Base-by-base conservation (phyloP, 2,329 filamentous ascomycete genomes). In the Sporothrix luriei region DNA sequence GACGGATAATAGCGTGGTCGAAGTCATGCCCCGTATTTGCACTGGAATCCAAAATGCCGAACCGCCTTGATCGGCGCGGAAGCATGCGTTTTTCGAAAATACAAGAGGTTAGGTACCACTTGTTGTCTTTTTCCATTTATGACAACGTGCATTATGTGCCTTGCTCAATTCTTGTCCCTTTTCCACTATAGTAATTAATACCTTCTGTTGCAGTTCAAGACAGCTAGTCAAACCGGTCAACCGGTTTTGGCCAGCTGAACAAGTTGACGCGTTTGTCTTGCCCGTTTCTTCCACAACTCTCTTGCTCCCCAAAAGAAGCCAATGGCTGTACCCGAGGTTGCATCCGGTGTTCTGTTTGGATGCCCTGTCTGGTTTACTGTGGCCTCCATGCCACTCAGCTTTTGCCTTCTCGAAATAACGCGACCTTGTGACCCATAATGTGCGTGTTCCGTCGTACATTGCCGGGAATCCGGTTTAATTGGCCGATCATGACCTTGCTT, bases 31-130 rank as follows among this genome's bases (percentile, higher is more conserved):
- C 46, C 62, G 51, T 55, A 67, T 64, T 29, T 64, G 26, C 46
- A 9, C 61, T 64, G 43, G 29, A 29, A 43, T 14, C 11, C 6
- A 67, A 43, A 55, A 46, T 55, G 21, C 65, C 65, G 33, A 48
- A 54, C 14, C 51, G 46, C 11, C 65, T 29, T 67, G 65, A 67
- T 67, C 65, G 51, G 55, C 51, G 24, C 33, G 33, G 49, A 66
- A 67, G 33, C n/a, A 51, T 67, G 65, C 65, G 38, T 29, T 10
- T 51, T 67, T 54, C 13, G 57, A 65, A 66, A 40, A 51, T 10
- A 14, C 19, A 3, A 40, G 3, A n/a, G 11, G 57, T n/a, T 61
- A 61, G 57, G 57, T 62, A 62, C 57, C 57, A 24, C n/a, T 46
- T 29, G 62, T 48, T 49, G 33, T 29, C 19, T 24, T 11, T n/a